A percentile compares a stretch with the other conserved stretches of the same genome.
Evolutionary conservation across 139 green algal species (phyloP).

Genomic region (Deuterostichococcus epilithicus): DNA sequence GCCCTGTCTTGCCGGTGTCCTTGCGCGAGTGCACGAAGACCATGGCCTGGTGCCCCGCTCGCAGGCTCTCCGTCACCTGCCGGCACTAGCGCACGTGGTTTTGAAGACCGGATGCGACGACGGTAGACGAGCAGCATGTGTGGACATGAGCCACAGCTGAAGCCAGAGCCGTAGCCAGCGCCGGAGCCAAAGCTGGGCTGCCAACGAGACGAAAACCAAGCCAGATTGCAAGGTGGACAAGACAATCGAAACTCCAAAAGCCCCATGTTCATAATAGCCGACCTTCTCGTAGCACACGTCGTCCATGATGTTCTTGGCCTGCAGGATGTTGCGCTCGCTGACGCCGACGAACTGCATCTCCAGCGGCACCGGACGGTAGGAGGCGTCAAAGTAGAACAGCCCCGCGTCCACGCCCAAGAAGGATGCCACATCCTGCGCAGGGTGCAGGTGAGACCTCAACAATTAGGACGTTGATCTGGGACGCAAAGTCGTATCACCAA

Average conservation of each 20-base stretch:
- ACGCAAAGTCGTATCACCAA: too few relatives aligned
- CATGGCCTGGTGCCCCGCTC: slow-evolving; percentile 93
- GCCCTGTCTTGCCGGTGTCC: slow-evolving; percentile 90
- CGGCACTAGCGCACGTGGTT: not conserved
- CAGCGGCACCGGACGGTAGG: slow-evolving; percentile 92
- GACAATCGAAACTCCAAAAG: too few relatives aligned
- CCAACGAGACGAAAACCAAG: too few relatives aligned
- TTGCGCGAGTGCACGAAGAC: slow-evolving; percentile 99
- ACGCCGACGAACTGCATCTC: slow-evolving; percentile 91
- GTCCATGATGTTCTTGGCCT: slow-evolving; percentile 76
- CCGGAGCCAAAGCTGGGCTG: too few relatives aligned
- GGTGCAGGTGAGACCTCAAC: too few relatives aligned
- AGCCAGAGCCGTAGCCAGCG: too few relatives aligned
- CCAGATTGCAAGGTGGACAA: too few relatives aligned
- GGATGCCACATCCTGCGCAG: slow-evolving; percentile 69
- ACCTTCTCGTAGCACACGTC: slow-evolving; percentile 91
- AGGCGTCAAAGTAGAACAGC: slow-evolving; percentile 95
- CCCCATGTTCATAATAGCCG: not conserved
- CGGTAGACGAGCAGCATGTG: too few relatives aligned
- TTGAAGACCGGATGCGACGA: too few relatives aligned
- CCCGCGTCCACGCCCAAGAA: slow-evolving; percentile 77
- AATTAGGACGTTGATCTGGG: too few relatives aligned
- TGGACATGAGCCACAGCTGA: too few relatives aligned
- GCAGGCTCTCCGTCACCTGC: slow-evolving; percentile 74
- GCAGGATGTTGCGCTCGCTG: slow-evolving; percentile 78